phyloP scores from a whole-genome alignment of 2,329 filamentous ascomycete genomes.

The Phyllosticta paracitricarpa region DNA sequence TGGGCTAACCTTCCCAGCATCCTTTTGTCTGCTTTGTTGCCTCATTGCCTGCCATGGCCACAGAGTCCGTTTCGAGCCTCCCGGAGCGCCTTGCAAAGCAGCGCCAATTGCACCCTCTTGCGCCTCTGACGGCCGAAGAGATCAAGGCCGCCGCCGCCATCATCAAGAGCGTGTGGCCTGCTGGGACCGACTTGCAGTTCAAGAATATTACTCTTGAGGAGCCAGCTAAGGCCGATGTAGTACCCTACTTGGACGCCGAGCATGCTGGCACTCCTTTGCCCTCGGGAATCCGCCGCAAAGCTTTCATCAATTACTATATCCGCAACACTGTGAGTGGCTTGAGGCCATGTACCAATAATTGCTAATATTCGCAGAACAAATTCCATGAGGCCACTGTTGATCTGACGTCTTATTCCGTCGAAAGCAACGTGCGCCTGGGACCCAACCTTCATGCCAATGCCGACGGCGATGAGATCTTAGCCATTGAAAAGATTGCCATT shows the following conservation, averaged over 20 bases:
- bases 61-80: slow-evolving; percentile 3
- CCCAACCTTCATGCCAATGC: slow-evolving; percentile 47
- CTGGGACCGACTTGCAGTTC: slow-evolving; percentile 47
- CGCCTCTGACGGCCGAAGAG: slow-evolving; percentile 48
- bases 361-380: slow-evolving; percentile 40
- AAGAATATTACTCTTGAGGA: slow-evolving; percentile 60
- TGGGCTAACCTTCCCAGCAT: background rate
- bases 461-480: slow-evolving; percentile 51
- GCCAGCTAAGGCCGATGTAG: slow-evolving; percentile 48
- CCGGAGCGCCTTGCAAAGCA: slow-evolving; percentile 1
- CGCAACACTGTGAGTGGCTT: slow-evolving; percentile 45
- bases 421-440: slow-evolving; percentile 49
- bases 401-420: slow-evolving; percentile 40
- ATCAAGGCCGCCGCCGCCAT: slow-evolving; percentile 43
- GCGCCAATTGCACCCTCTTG: slow-evolving; percentile 43
- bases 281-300: slow-evolving; percentile 41
- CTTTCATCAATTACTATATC: slow-evolving; percentile 49
- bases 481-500: slow-evolving; percentile 47
- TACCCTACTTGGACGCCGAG: slow-evolving; percentile 56
- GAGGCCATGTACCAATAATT: background rate
- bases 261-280: slow-evolving; percentile 43
- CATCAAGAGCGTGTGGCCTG: slow-evolving; percentile 46
- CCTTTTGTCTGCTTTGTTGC: background rate
- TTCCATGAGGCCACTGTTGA: slow-evolving; percentile 52
- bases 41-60: slow-evolving; percentile 3